Evolutionary conservation across 2,329 filamentous ascomycete genomes (phyloP).

Genomic region (Diaporthe vaccinii): DNA sequence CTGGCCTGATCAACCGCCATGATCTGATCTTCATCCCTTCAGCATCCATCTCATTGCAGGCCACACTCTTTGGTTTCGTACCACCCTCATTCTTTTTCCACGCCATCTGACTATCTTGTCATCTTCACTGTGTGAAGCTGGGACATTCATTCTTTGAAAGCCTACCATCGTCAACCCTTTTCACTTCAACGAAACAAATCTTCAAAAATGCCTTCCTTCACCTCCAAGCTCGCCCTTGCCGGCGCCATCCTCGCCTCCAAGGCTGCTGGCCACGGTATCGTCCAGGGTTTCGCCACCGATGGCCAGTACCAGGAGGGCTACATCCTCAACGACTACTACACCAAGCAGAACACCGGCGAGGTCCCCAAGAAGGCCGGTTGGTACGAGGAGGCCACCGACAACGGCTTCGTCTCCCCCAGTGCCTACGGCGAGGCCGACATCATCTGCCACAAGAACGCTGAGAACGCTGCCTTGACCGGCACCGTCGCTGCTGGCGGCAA

Average conservation of each 20-base stretch:
- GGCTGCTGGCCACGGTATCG: slow-evolving; percentile 58
- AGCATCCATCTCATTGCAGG: slow-evolving; percentile 35
- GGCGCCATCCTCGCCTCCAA: slow-evolving; percentile 46
- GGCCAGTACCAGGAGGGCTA: slow-evolving; percentile 48
- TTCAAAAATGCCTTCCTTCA: slow-evolving; percentile 42
- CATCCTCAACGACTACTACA: slow-evolving; percentile 51
- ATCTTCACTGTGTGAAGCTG: slow-evolving; percentile 44
- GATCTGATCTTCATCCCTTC: slow-evolving; percentile 6
- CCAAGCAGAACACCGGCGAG: slow-evolving; percentile 47
- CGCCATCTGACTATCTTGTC: slow-evolving; percentile 28
- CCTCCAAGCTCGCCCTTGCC: slow-evolving; percentile 43
- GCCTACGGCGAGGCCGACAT: slow-evolving; percentile 35
- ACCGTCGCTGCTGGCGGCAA: slow-evolving; percentile 42
- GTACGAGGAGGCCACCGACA: slow-evolving; percentile 49
- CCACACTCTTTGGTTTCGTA: slow-evolving; percentile 34
- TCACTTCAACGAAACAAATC: slow-evolving; percentile 21
- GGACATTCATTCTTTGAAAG: slow-evolving; percentile 37
- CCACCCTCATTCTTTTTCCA: slow-evolving; percentile 34
- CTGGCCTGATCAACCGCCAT: slow-evolving; percentile 1
- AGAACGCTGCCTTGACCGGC: slow-evolving; percentile 34
- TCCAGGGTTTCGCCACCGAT: slow-evolving; percentile 63
- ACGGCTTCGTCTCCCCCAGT: slow-evolving; percentile 28
- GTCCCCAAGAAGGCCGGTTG: slow-evolving; percentile 48
- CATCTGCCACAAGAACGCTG: slow-evolving; percentile 41
- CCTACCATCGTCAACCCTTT: slow-evolving; percentile 6